Percentiles rank a stretch among this genome's conserved stretches.
These are phyloP conservation scores for Trichoderma koningii DNA, from an alignment of 2,329 filamentous ascomycete species.

Conservation along the genomic window DNA sequence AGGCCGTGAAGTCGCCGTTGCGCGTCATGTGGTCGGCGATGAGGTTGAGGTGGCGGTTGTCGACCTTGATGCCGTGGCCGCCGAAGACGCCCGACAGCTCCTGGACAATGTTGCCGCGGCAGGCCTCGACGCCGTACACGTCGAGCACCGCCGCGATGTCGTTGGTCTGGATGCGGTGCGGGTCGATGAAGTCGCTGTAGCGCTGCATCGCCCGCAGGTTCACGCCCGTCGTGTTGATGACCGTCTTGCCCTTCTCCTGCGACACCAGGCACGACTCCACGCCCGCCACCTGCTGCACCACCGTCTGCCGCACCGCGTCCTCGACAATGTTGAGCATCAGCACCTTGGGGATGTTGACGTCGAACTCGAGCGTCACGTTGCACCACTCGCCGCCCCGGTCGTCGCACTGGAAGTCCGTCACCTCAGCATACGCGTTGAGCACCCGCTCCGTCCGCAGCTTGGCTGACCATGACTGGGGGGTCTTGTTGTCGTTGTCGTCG, in stretches of 20 bases:
- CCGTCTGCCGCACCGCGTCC: conserved; percentile 71
- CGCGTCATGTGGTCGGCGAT: conserved; percentile 99
- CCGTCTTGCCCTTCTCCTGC: conserved; percentile 56
- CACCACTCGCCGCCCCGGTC: conserved; percentile 72
- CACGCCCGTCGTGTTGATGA: conserved; percentile 78
- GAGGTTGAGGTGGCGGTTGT: conserved; percentile 88
- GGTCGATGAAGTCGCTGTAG: conserved; percentile 82
- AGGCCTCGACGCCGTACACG: conserved; percentile 91
- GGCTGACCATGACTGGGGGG: conserved; percentile 44
- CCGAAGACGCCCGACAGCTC: conserved; percentile 86
- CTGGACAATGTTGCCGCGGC: conserved; percentile 79
- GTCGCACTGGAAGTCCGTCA: conserved; percentile 80
- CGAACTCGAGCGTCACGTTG: conserved; percentile 80
- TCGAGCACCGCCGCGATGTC: conserved; percentile 83
- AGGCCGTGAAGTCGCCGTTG: conserved; percentile 82
- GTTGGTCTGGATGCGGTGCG: conserved; percentile 85
- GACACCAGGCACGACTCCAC: conserved; percentile 73
- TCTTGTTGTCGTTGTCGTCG: conserved; percentile 43
- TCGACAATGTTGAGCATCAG: conserved; percentile 92
- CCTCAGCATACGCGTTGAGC: conserved; percentile 62
- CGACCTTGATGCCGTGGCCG: conserved; percentile 88
- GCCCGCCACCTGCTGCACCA: conserved; percentile 83
- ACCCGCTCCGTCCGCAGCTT: conserved; percentile 64
- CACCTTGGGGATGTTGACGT: conserved; percentile 79
- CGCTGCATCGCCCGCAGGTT: conserved; percentile 91